phyloP scores from a whole-genome alignment of 192 early-diverging fungal species.

The Chytriomyces confervae region DNA sequence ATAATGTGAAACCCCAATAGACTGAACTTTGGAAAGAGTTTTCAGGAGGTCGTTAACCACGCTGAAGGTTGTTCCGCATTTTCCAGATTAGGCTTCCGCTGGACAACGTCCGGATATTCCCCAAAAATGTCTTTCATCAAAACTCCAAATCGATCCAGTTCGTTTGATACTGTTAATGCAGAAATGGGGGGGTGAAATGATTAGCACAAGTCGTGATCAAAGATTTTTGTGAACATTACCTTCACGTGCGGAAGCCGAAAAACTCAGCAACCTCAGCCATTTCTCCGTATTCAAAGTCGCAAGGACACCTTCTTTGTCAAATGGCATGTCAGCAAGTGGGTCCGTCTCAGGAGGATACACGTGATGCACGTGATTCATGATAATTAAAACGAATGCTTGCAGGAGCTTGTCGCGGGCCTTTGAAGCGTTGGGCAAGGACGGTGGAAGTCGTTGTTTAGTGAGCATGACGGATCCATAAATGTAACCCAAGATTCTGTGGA shows the following conservation, averaged over 20 bases:
- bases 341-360: background rate
- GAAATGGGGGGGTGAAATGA: background rate
- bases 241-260: slow-evolving; percentile 16
- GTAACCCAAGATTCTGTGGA: background rate
- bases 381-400: slow-evolving; percentile 7
- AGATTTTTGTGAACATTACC: slow-evolving; percentile 6
- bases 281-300: slow-evolving; percentile 7
- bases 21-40: too few relatives aligned
- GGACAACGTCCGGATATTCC: slow-evolving; percentile 13
- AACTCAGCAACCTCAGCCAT: slow-evolving; percentile 23
- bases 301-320: background rate
- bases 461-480: slow-evolving; percentile 26
- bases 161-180: background rate
- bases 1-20: too few relatives aligned
- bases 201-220: background rate
- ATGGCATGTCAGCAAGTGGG: background rate
- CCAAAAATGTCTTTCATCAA: slow-evolving; percentile 14
- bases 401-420: slow-evolving; percentile 21
- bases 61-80: background rate
- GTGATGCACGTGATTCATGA: slow-evolving; percentile 10
- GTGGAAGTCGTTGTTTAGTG: slow-evolving; percentile 27
- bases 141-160: slow-evolving; percentile 3
- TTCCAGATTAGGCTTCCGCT: background rate
- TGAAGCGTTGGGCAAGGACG: slow-evolving; percentile 22
- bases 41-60: too few relatives aligned